A percentile compares a stretch with the other conserved stretches of the same genome.
These are phyloP conservation scores for Diospyros kaki DNA, from an alignment of 148 eudicot species.

Conservation along the genomic window DNA sequence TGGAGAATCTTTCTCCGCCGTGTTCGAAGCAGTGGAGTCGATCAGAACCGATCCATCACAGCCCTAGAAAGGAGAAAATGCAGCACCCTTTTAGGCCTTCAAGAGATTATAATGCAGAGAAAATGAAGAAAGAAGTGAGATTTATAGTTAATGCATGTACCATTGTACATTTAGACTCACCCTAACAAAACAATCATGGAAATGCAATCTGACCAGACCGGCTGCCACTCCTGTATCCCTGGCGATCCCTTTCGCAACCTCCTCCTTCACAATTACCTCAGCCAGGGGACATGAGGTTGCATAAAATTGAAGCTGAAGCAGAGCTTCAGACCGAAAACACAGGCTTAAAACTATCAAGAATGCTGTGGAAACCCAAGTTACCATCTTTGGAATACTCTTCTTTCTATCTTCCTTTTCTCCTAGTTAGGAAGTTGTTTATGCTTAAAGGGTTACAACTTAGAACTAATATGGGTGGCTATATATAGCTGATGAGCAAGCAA, in stretches of 20 bases:
- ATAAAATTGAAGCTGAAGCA: conserved; percentile 55
- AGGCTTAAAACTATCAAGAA: conserved; percentile 32
- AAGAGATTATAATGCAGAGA: neutral
- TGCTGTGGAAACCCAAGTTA: conserved; percentile 9
- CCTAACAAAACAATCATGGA: conserved; percentile 75
- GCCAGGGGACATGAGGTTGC: conserved; percentile 36
- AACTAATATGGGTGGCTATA: neutral
- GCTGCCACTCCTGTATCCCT: conserved; percentile 49
- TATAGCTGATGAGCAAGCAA: neutral
- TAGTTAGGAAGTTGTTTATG: neutral
- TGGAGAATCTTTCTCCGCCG: conserved; percentile 83
- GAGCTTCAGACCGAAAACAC: conserved; percentile 32
- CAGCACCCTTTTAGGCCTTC: no score
- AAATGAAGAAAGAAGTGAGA: neutral
- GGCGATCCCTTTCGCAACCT: conserved; percentile 37
- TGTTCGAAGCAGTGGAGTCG: conserved; percentile 60
- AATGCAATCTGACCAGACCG: conserved; percentile 63
- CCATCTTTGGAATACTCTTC: conserved; percentile 24
- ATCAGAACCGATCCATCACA: conserved; percentile 91
- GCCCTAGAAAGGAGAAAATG: conserved; percentile 32
- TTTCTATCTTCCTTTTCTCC: neutral
- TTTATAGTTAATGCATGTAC: no score
- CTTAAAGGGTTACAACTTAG: conserved; percentile 6
- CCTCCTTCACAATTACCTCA: conserved; percentile 49
- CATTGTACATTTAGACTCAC: conserved; percentile 22